Evolutionary conservation across 768 basidiomycete genomes (phyloP).

Genomic region (Boletus patriciae): DNA sequence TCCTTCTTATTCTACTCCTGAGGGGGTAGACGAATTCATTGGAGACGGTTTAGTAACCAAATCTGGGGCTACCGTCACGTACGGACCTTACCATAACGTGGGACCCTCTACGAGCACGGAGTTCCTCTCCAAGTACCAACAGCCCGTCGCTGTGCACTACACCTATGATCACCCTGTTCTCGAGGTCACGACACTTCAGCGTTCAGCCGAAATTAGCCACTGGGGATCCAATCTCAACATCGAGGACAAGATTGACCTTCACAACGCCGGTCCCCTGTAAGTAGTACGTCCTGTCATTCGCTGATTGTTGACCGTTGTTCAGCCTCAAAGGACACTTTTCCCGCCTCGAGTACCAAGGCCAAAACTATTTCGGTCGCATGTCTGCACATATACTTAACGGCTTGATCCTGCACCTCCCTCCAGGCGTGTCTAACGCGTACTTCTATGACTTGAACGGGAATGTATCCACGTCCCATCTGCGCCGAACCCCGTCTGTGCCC

Average conservation of each 20-base stretch:
- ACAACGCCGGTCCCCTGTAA: slow-evolving; percentile 88
- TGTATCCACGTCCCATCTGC: slow-evolving; percentile 90
- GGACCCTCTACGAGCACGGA: slow-evolving; percentile 56
- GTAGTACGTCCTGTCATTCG: slow-evolving; percentile 31
- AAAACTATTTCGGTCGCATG: slow-evolving; percentile 66
- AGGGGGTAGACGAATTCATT: slow-evolving; percentile 57
- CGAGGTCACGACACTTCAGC: slow-evolving; percentile 68
- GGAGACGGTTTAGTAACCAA: slow-evolving; percentile 63
- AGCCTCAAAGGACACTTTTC: slow-evolving; percentile 97
- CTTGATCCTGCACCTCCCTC: slow-evolving; percentile 76
- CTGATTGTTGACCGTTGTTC: slow-evolving; percentile 1
- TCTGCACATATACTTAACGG: slow-evolving; percentile 69
- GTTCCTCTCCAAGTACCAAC: slow-evolving; percentile 63
- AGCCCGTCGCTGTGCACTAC: slow-evolving; percentile 75
- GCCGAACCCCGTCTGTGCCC: slow-evolving; percentile 61
- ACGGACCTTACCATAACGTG: slow-evolving; percentile 83
- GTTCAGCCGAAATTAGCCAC: slow-evolving; percentile 89
- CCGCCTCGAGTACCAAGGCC: slow-evolving; percentile 81
- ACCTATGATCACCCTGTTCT: slow-evolving; percentile 78
- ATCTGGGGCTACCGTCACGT: slow-evolving; percentile 78
- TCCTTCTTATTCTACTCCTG: slow-evolving; percentile 68
- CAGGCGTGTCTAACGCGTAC: slow-evolving; percentile 80
- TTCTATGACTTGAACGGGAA: slow-evolving; percentile 94
- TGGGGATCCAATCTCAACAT: slow-evolving; percentile 97
- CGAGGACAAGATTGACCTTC: slow-evolving; percentile 81